Conservation (phyloP, 306 rosid genomes). For the Corylus heterophylla region DNA sequence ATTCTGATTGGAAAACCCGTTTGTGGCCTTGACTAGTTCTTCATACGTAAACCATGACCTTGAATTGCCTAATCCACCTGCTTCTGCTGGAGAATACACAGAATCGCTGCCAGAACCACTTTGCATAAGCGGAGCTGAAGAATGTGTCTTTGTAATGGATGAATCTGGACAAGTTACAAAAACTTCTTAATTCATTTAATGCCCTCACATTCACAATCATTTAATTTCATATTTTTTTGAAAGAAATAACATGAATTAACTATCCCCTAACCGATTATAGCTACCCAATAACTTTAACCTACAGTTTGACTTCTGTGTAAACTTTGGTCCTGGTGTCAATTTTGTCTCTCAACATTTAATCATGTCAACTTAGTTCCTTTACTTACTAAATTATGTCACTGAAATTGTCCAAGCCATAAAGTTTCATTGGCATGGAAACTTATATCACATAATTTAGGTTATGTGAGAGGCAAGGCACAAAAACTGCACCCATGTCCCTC, state of each 20-base stretch:
- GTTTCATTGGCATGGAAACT: background rate
- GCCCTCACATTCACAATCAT: conserved; percentile 10
- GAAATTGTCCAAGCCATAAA: background rate
- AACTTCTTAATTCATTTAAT: conserved; percentile 26
- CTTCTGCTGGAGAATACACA: conserved; percentile 54
- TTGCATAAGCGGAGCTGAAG: conserved; percentile 65
- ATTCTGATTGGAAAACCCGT: conserved; percentile 67
- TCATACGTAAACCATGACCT: conserved; percentile 86
- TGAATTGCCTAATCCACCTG: conserved; percentile 71
- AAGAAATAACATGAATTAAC: conserved; percentile 8
- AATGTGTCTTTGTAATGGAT: conserved; percentile 60
- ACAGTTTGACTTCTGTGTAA: background rate
- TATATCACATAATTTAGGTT: background rate
- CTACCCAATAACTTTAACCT: background rate
- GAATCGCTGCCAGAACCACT: conserved; percentile 55
- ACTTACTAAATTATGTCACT: background rate
- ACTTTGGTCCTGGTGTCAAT: background rate
- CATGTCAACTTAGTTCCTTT: background rate
- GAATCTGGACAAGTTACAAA: conserved; percentile 57
- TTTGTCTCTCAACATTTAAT: background rate
- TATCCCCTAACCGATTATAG: background rate
- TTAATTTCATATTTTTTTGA: background rate
- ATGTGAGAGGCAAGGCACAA: background rate
- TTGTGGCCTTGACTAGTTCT: conserved; percentile 72
- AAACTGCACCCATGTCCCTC: no score